Evolutionary conservation across 2,329 filamentous ascomycete species (phyloP).

Genomic region (Amauroascus verrucosus): DNA sequence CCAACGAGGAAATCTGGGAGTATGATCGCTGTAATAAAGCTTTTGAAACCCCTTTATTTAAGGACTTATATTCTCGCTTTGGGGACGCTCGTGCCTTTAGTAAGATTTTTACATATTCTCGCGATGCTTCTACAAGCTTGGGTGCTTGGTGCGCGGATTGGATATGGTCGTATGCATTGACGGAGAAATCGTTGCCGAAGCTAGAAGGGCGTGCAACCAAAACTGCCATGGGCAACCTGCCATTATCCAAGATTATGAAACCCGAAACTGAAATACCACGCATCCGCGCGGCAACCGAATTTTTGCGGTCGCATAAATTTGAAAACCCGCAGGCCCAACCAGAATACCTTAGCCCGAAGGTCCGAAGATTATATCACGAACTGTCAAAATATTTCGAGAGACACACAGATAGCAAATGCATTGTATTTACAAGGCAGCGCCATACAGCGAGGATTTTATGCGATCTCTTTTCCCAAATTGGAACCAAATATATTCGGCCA

Average conservation of each 20-base stretch:
- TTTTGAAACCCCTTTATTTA: constrained; percentile 56
- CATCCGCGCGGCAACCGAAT: constrained; percentile 48
- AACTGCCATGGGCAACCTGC: constrained; percentile 11
- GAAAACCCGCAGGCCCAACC: constrained; percentile 25
- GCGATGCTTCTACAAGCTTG: constrained; percentile 53
- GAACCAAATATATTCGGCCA: constrained; percentile 49
- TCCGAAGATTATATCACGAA: constrained; percentile 50
- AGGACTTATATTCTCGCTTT: constrained; percentile 45
- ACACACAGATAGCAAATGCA: constrained; percentile 55
- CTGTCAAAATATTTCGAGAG: constrained; percentile 54
- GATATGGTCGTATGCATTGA: constrained; percentile 63
- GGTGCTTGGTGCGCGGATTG: constrained; percentile 78
- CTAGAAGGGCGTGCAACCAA: constrained; percentile 43
- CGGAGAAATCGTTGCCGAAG: constrained; percentile 51
- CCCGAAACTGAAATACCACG: constrained; percentile 46
- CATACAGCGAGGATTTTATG: constrained; percentile 65
- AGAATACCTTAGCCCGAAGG: constrained; percentile 59
- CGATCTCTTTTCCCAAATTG: constrained; percentile 54
- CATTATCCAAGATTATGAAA: constrained; percentile 22
- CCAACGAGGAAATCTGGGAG: constrained; percentile 48
- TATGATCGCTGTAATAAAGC: constrained; percentile 46
- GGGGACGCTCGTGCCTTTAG: constrained; percentile 45
- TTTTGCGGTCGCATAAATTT: constrained; percentile 47
- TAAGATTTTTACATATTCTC: constrained; percentile 50
- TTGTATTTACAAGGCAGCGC: constrained; percentile 75